Evolutionary conservation across 495 filamentous ascomycete genomes (phyloP).

Genomic region (Penicillium mononematosum): DNA sequence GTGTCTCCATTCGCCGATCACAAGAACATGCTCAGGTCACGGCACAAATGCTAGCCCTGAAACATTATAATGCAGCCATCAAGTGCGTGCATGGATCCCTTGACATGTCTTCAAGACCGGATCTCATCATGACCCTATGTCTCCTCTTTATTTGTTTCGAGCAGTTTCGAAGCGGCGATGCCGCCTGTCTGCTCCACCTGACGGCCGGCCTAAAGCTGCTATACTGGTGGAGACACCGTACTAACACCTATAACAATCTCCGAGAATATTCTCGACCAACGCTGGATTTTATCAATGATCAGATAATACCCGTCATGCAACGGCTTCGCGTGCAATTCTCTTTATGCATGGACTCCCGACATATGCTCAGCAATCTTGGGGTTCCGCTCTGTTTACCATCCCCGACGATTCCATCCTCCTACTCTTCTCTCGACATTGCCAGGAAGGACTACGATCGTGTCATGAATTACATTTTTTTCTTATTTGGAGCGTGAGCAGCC

Average conservation of each 20-base stretch:
- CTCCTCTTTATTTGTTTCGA: slow-evolving; percentile 21
- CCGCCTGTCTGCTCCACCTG: slow-evolving; percentile 12
- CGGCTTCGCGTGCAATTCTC: slow-evolving; percentile 14
- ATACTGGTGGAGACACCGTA: slow-evolving; percentile 10
- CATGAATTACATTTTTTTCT: slow-evolving; percentile 8
- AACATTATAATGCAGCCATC: slow-evolving; percentile 8
- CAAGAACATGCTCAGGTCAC: too few relatives aligned
- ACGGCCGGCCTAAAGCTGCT: slow-evolving; percentile 8
- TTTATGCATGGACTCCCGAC: slow-evolving; percentile 13
- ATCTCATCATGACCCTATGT: slow-evolving; percentile 11
- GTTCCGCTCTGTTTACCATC: slow-evolving; percentile 4
- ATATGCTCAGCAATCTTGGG: background rate
- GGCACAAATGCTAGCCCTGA: slow-evolving; percentile 1
- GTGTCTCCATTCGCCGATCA: too few relatives aligned
- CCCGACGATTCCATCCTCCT: slow-evolving; percentile 7
- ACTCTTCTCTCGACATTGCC: background rate
- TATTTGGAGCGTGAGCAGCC: too few relatives aligned
- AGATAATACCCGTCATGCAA: slow-evolving; percentile 9
- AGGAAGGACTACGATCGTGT: slow-evolving; percentile 6
- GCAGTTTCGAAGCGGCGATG: slow-evolving; percentile 18
- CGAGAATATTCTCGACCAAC: slow-evolving; percentile 9
- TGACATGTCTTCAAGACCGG: slow-evolving; percentile 2
- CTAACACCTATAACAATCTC: background rate
- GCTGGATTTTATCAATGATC: slow-evolving; percentile 3
- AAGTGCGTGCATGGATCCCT: slow-evolving; percentile 1